phyloP scores from a whole-genome alignment of 345 rosid genomes.

The Aethionema arabicum region DNA sequence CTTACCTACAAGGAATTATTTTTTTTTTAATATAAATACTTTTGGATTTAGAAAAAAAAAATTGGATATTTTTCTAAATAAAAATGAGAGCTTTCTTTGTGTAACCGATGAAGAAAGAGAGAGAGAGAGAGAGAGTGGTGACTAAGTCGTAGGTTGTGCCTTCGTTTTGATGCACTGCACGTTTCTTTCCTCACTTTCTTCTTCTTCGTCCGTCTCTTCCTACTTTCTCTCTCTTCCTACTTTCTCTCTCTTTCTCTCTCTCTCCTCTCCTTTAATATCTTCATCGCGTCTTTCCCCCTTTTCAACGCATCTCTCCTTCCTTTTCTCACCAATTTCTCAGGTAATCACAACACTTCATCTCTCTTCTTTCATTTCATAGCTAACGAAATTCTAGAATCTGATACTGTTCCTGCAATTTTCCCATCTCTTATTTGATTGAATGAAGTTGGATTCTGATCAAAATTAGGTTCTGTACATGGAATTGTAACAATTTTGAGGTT shows the following conservation, averaged over 20 bases:
- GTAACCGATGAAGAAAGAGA: not conserved
- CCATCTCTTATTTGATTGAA: not conserved
- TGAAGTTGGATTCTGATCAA: constrained; percentile 8
- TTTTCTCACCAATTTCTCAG: constrained; percentile 26
- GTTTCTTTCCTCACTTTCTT: constrained; percentile 26
- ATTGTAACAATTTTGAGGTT: not conserved
- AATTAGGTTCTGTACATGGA: not conserved
- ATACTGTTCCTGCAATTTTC: not conserved
- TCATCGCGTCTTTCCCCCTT: constrained; percentile 3
- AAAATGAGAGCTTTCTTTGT: not conserved
- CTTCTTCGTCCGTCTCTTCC: constrained; percentile 28
- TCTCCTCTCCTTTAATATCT: constrained; percentile 1
- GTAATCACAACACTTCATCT: constrained; percentile 4
- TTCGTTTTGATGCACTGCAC: constrained; percentile 37
- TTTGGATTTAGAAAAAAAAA: too few relatives aligned
- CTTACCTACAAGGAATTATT: too few relatives aligned
- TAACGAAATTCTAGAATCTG: not conserved
- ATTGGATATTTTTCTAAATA: not conserved
- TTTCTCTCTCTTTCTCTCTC: constrained; percentile 22
- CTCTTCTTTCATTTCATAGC: not conserved
- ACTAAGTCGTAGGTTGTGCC: constrained; percentile 32
- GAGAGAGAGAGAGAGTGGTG: constrained; percentile 20
- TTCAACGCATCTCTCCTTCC: constrained; percentile 22
- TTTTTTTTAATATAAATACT: too few relatives aligned
- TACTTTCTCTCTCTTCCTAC: constrained; percentile 24